phyloP scores from a whole-genome alignment of 2,329 filamentous ascomycete genomes.

The Pseudocercospora crystallina region DNA sequence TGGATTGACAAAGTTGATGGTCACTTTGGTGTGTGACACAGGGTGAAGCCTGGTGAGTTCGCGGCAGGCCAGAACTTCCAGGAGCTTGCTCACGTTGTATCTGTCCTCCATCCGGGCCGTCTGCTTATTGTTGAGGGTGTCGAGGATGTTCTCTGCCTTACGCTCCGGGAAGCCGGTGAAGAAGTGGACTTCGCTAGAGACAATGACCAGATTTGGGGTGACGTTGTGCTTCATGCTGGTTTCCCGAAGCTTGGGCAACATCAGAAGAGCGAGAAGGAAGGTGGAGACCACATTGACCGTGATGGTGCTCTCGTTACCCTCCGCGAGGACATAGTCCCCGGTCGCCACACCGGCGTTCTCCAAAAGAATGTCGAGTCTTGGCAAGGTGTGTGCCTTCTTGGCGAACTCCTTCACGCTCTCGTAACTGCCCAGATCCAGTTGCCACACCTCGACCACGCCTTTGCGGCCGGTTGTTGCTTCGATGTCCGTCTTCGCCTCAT shows the following conservation, averaged over 20 bases:
- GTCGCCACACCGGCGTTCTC: conserved; percentile 46
- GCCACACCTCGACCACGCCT: conserved; percentile 47
- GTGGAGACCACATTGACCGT: conserved; percentile 57
- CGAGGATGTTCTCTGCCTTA: conserved; percentile 38
- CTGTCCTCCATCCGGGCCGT: conserved; percentile 41
- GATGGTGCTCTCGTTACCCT: conserved; percentile 51
- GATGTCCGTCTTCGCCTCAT: conserved; percentile 45
- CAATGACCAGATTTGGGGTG: conserved; percentile 40
- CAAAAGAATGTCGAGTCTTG: conserved; percentile 38
- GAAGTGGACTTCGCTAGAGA: conserved; percentile 46
- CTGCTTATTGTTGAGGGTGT: conserved; percentile 38
- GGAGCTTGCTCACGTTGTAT: conserved; percentile 49
- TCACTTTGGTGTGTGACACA: conserved; percentile 36
- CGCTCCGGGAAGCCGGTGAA: conserved; percentile 38
- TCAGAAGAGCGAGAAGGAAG: conserved; percentile 50
- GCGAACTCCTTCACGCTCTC: conserved; percentile 40
- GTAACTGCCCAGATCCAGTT: conserved; percentile 45
- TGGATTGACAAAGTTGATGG: conserved; percentile 54
- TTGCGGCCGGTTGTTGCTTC: conserved; percentile 34
- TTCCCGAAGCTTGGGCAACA: conserved; percentile 54
- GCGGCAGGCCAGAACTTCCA: conserved; percentile 49
- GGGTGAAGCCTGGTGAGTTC: conserved; percentile 32
- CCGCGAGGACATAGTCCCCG: conserved; percentile 32
- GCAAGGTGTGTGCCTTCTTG: conserved; percentile 30
- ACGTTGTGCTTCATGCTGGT: conserved; percentile 37